Conservation (phyloP, 2,329 filamentous ascomycete genomes). For the Colletotrichum tamarilloi region DNA sequence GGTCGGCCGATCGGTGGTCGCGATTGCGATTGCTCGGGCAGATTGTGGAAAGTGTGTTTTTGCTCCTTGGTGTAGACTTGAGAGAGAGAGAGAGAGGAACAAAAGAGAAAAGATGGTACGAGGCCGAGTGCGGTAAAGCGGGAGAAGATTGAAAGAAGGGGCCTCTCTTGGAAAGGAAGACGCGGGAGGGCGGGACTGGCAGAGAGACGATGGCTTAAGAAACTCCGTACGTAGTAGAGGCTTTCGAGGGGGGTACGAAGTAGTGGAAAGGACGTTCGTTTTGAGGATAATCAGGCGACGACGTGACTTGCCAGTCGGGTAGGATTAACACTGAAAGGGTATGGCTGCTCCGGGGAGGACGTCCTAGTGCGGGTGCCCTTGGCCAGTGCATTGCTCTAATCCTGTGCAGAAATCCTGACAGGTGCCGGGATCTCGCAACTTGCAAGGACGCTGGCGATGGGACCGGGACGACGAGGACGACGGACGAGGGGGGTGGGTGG, state of each 20-base stretch:
- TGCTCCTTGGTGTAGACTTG: background rate
- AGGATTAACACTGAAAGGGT: constrained; percentile 33
- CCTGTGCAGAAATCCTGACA: constrained; percentile 27
- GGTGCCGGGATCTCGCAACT: constrained; percentile 21
- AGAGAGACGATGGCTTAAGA: too few species aligned
- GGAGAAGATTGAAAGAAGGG: constrained; percentile 2
- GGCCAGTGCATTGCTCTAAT: constrained; percentile 24
- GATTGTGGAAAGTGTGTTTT: background rate
- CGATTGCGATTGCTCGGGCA: background rate
- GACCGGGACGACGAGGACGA: constrained; percentile 5
- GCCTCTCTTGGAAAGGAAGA: background rate
- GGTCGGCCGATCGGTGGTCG: constrained; percentile 5
- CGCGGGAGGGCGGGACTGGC: too few species aligned
- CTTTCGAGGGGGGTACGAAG: background rate
- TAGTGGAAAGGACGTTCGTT: constrained; percentile 5
- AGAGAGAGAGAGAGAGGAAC: background rate
- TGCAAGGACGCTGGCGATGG: constrained; percentile 5
- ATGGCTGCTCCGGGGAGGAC: constrained; percentile 27
- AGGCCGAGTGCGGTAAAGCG: constrained; percentile 19
- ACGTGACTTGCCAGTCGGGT: constrained; percentile 15
- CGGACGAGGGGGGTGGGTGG: background rate
- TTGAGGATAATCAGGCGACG: constrained; percentile 33
- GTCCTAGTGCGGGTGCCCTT: constrained; percentile 28
- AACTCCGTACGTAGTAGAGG: too few species aligned
- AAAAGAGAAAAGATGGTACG: background rate